Conservation (phyloP, 108 stramenopile genomes). For the Skeletonema menzelii region DNA sequence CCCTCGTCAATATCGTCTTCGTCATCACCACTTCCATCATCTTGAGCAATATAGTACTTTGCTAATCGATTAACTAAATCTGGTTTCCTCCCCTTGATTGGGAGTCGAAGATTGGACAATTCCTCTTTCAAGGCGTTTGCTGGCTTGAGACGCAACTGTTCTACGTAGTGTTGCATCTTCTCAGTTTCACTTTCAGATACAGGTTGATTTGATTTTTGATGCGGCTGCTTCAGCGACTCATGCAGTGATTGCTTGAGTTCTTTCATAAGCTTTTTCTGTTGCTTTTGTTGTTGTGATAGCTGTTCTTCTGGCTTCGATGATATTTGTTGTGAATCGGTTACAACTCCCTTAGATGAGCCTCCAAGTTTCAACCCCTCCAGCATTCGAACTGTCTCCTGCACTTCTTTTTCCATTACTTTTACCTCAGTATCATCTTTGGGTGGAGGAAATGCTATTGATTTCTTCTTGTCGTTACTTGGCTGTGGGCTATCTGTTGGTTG, state of each 20-base stretch:
- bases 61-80: conserved; percentile 77
- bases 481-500: background rate
- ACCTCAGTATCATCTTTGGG: conserved; percentile 41
- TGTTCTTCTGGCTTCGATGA: conserved; percentile 5
- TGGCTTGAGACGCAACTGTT: conserved; percentile 53
- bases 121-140: conserved; percentile 75
- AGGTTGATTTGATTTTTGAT: conserved; percentile 1
- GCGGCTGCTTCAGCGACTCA: conserved; percentile 1
- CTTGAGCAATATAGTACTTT: conserved; percentile 51
- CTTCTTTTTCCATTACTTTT: conserved; percentile 34
- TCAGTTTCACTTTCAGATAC: conserved; percentile 7
- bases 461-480: conserved; percentile 1
- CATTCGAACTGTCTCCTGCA: conserved; percentile 42
- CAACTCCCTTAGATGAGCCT: background rate
- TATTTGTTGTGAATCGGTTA: background rate
- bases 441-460: conserved; percentile 15
- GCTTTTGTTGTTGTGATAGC: conserved; percentile 24
- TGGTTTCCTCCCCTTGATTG: conserved; percentile 73
- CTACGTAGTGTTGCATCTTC: conserved; percentile 18
- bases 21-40: conserved; percentile 18
- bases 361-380: conserved; percentile 42
- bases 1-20: background rate
- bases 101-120: conserved; percentile 51
- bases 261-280: conserved; percentile 26
- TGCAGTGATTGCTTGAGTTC: conserved; percentile 34